Base-by-base conservation (phyloP, 495 filamentous ascomycete genomes). In the Hypoxylon cercidicola region DNA sequence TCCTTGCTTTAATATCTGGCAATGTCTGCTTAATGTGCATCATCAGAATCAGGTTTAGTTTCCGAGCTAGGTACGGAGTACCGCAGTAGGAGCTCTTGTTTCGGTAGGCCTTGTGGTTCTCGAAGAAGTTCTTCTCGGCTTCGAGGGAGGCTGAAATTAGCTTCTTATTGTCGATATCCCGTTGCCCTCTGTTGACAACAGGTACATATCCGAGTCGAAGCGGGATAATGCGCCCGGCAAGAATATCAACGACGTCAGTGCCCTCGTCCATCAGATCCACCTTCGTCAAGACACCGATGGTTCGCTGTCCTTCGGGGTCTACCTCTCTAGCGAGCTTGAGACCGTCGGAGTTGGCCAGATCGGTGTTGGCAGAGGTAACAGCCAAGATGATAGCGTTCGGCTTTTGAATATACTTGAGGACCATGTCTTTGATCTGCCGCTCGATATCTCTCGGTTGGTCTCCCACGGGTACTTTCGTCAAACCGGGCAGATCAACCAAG, bases 11-110 rank as follows among this genome's bases (percentile, higher is more conserved):
- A 82, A 99, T 99, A 74, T 99, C 95, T 21, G 95, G 95, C 10
- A 99, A 85, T 6, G 95, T 99, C 81, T 99, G 95, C 78, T 99
- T 99, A 82, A 99, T 99, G 82, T 99, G 95, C 95, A 98, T 99
- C 95, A 98, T 98, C 60, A 99, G 86, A 77, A 99, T 98, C 76
- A 99, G 82, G 76, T 99, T 99, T 55, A 99, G 83, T 78, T 99
- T 99, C 46, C 95, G 87, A 5, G 95, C 95, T 28, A 99, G 82
- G 70, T 98, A 99, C 6, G 95, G 95, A 2, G 95, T 99, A 72
- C 95, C 95, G 77, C 95, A 99, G 82, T 99, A 99, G 13, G 94
- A 90, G 70, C 91, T 90, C 87, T 99, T 99, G 76, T 99, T 99
- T 60, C 93, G 84, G 75, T 99, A 99, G 1, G 95, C 96, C 78